Evolutionary conservation across 495 filamentous ascomycete species (phyloP).

Genomic region (Aspergillus leporis): DNA sequence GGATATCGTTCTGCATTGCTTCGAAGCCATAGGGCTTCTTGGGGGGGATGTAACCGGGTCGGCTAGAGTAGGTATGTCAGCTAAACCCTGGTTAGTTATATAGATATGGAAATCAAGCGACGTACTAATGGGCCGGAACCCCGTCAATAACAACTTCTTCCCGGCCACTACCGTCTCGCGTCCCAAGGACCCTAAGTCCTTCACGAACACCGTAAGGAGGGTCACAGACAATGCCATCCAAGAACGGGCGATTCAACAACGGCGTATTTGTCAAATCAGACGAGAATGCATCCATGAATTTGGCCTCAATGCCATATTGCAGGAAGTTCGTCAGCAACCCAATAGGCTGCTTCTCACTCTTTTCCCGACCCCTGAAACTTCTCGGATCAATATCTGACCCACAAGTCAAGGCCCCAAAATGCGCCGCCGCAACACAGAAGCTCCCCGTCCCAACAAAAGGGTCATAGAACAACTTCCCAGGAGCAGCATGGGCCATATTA

Average conservation of each 20-base stretch:
- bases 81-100: constrained; percentile 14
- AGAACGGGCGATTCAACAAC: constrained; percentile 54
- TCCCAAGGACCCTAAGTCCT: constrained; percentile 83
- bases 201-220: constrained; percentile 98
- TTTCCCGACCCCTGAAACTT: constrained; percentile 71
- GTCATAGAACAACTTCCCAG: constrained; percentile 85
- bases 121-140: constrained; percentile 65
- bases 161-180: constrained; percentile 61
- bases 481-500: constrained; percentile 80
- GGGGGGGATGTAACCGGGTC: constrained; percentile 79
- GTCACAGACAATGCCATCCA: constrained; percentile 95
- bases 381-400: constrained; percentile 94
- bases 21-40: constrained; percentile 90
- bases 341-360: constrained; percentile 41
- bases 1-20: constrained; percentile 84
- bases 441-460: constrained; percentile 94
- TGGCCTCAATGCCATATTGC: constrained; percentile 70
- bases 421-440: constrained; percentile 81
- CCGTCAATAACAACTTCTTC: constrained; percentile 70
- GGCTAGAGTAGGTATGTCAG: constrained; percentile 39
- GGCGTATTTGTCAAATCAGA: constrained; percentile 91
- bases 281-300: constrained; percentile 74
- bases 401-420: constrained; percentile 79
- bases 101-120: neutral
- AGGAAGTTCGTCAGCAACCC: constrained; percentile 73